phyloP scores from a whole-genome alignment of 2,329 filamentous ascomycete genomes.

The Calycina marina region DNA sequence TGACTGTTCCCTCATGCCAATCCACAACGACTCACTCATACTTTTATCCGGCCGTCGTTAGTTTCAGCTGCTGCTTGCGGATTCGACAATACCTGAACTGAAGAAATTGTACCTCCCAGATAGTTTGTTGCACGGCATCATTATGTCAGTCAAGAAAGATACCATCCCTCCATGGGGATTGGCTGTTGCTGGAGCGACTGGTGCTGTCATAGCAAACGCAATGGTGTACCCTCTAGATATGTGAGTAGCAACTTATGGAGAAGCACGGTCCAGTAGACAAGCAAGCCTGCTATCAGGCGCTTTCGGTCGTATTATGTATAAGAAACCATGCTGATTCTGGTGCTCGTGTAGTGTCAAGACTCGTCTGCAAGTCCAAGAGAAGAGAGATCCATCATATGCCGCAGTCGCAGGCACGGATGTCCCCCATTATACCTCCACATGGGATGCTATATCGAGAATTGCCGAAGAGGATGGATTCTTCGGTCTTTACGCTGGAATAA shows the following conservation, averaged over 20 bases:
- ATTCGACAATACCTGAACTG: no score
- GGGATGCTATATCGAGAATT: conserved; percentile 82
- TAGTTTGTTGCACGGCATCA: background rate
- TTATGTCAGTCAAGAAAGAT: conserved; percentile 21
- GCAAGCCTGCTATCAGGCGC: conserved; percentile 1
- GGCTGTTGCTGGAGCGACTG: conserved; percentile 81
- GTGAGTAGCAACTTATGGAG: conserved; percentile 37
- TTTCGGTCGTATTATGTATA: background rate
- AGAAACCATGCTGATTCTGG: background rate
- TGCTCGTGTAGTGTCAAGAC: conserved; percentile 66
- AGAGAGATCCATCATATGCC: conserved; percentile 34
- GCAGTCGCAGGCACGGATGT: conserved; percentile 32
- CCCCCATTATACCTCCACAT: conserved; percentile 70
- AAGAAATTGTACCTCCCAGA: background rate
- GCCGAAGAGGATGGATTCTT: conserved; percentile 61
- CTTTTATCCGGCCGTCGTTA: no score
- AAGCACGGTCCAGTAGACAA: background rate
- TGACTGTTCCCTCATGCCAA: no score
- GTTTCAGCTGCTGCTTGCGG: no score
- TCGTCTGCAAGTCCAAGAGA: conserved; percentile 86
- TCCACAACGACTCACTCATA: no score
- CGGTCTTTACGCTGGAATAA: conserved; percentile 82
- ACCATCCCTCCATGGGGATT: conserved; percentile 77
- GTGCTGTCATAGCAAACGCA: conserved; percentile 87
- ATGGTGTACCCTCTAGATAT: conserved; percentile 94